Percentiles rank a stretch among this genome's conserved stretches.
Conservation (phyloP, 2,329 filamentous ascomycete genomes). For the Fusarium sp. region DNA sequence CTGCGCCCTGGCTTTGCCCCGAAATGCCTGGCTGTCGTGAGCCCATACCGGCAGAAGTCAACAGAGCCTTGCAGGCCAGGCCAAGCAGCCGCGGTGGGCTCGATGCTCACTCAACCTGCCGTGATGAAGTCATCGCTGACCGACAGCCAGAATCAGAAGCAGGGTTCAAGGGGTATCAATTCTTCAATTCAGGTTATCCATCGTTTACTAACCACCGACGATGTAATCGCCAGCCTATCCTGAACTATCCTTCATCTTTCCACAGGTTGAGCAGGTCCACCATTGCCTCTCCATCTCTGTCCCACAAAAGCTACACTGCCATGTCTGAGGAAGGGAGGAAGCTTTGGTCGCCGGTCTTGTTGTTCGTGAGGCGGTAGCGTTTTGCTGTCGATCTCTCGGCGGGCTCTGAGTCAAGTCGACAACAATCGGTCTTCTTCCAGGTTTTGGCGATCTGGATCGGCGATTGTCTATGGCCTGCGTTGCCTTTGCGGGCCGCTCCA, state of each 20-base stretch:
- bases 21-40: slow-evolving; percentile 12
- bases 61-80: background rate
- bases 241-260: slow-evolving; percentile 65
- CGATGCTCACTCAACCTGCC: slow-evolving; percentile 6
- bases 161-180: slow-evolving; percentile 25
- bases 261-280: slow-evolving; percentile 69
- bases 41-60: background rate
- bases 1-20: slow-evolving; percentile 29
- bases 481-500: slow-evolving; percentile 50
- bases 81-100: slow-evolving; percentile 16
- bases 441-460: slow-evolving; percentile 28
- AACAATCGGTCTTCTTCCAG: slow-evolving; percentile 37
- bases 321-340: slow-evolving; percentile 50
- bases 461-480: slow-evolving; percentile 28
- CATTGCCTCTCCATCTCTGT: slow-evolving; percentile 65
- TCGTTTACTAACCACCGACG: slow-evolving; percentile 3
- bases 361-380: slow-evolving; percentile 1
- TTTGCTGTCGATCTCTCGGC: slow-evolving; percentile 35
- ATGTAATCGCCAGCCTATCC: slow-evolving; percentile 32
- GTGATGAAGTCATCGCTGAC: slow-evolving; percentile 42
- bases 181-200: slow-evolving; percentile 12
- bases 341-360: slow-evolving; percentile 10
- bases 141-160: slow-evolving; percentile 6
- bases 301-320: slow-evolving; percentile 66
- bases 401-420: slow-evolving; percentile 52